Conservation (phyloP, 176 grass and related monocot species). For the Tuctoria greenei region DNA sequence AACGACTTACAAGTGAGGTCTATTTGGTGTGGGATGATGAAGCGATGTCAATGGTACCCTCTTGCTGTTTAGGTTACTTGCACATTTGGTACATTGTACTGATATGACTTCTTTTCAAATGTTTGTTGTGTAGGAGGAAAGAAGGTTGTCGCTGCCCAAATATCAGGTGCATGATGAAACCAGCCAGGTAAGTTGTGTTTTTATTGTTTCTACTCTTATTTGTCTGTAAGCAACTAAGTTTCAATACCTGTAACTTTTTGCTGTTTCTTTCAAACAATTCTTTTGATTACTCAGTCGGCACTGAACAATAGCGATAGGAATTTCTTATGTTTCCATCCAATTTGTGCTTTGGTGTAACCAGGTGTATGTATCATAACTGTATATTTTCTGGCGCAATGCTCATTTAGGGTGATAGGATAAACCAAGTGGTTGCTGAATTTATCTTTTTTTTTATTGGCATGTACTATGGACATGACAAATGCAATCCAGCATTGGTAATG, state of each 20-base stretch:
- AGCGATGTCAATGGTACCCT: conserved; percentile 93
- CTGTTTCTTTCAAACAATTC: conserved; percentile 1
- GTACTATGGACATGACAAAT: too few species aligned
- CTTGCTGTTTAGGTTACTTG: conserved; percentile 13
- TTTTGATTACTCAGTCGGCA: too few species aligned
- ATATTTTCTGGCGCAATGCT: too few species aligned
- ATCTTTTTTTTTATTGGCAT: too few species aligned
- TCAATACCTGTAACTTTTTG: not conserved
- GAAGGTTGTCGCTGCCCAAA: conserved; percentile 72
- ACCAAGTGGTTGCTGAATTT: too few species aligned
- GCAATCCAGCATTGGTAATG: not conserved
- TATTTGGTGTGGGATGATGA: conserved; percentile 98
- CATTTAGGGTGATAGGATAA: too few species aligned
- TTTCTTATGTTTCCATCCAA: too few species aligned
- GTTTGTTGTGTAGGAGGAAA: conserved; percentile 78
- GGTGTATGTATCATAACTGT: too few species aligned
- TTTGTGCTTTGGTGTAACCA: too few species aligned
- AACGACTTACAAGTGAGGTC: conserved; percentile 73
- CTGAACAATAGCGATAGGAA: too few species aligned
- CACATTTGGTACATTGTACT: not conserved
- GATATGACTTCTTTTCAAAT: conserved; percentile 19
- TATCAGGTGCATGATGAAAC: conserved; percentile 99
- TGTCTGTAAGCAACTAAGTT: not conserved
- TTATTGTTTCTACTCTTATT: conserved; percentile 48
- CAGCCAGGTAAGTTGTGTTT: conserved; percentile 97